Conservation (phyloP, 2,329 filamentous ascomycete genomes). For the Xylariomycetidae sp. region DNA sequence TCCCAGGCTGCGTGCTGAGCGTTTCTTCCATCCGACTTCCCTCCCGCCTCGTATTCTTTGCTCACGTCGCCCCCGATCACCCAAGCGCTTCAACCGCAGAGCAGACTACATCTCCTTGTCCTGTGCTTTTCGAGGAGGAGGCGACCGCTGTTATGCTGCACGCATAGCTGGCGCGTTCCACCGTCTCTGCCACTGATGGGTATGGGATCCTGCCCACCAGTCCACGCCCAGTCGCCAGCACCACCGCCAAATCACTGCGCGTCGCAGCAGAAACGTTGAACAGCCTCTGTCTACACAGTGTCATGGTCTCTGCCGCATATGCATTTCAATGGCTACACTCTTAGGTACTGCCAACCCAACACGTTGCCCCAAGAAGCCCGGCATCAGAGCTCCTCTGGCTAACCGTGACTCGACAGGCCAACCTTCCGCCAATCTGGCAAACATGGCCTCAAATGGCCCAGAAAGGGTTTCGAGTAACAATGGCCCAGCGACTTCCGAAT, state of each 20-base stretch:
- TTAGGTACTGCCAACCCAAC: too few species aligned
- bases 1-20: too few species aligned
- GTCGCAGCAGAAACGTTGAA: constrained; percentile 12
- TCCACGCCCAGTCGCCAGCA: constrained; percentile 16
- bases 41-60: too few species aligned
- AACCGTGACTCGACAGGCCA: constrained; percentile 19
- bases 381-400: constrained; percentile 13
- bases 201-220: constrained; percentile 20
- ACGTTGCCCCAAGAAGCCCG: too few species aligned
- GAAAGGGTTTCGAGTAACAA: constrained; percentile 13
- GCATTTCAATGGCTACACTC: constrained; percentile 23
- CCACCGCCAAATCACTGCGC: constrained; percentile 12
- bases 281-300: constrained; percentile 11
- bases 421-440: constrained; percentile 22
- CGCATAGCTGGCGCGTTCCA: constrained; percentile 13
- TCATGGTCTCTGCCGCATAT: constrained; percentile 21
- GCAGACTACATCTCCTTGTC: too few species aligned
- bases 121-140: too few species aligned
- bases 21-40: too few species aligned
- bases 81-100: too few species aligned
- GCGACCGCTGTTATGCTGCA: constrained; percentile 19
- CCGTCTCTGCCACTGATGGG: constrained; percentile 19
- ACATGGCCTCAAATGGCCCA: constrained; percentile 13
- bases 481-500: constrained; percentile 17
- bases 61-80: too few species aligned